phyloP scores from a whole-genome alignment of 179 eudicot species.

The Silene vulgaris region DNA sequence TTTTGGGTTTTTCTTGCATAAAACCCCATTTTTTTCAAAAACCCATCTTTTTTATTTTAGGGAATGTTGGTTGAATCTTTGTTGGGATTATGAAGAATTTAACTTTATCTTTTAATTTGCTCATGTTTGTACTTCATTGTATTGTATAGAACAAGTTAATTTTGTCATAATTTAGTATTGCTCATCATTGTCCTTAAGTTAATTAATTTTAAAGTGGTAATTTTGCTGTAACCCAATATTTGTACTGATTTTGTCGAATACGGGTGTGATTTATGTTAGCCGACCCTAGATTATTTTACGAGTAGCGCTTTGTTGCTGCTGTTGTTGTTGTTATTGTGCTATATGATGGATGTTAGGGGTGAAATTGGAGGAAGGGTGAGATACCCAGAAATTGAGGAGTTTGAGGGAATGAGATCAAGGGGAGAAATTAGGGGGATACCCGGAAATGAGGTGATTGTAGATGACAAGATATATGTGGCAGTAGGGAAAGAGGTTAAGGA shows the following conservation, averaged over 20 bases:
- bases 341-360: slow-evolving; percentile 1
- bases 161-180: neutral
- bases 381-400: slow-evolving; percentile 9
- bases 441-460: slow-evolving; percentile 18
- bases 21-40: neutral
- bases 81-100: neutral
- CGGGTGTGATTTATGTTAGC: neutral
- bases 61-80: neutral
- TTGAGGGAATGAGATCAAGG: neutral
- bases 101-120: neutral
- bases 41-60: neutral
- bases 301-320: neutral
- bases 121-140: slow-evolving; percentile 8
- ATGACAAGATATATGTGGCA: slow-evolving; percentile 54
- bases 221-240: too few relatives aligned
- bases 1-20: slow-evolving; percentile 1
- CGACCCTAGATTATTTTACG: neutral
- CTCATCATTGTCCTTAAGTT: too few relatives aligned
- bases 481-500: slow-evolving; percentile 49
- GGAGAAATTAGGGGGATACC: neutral
- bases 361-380: slow-evolving; percentile 5
- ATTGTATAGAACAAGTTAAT: slow-evolving; percentile 4
- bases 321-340: neutral
- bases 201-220: too few relatives aligned
- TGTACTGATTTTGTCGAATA: too few relatives aligned